Evolutionary conservation across 2,329 filamentous ascomycete genomes (phyloP).

Genomic region (Nigrospora osmanthi): DNA sequence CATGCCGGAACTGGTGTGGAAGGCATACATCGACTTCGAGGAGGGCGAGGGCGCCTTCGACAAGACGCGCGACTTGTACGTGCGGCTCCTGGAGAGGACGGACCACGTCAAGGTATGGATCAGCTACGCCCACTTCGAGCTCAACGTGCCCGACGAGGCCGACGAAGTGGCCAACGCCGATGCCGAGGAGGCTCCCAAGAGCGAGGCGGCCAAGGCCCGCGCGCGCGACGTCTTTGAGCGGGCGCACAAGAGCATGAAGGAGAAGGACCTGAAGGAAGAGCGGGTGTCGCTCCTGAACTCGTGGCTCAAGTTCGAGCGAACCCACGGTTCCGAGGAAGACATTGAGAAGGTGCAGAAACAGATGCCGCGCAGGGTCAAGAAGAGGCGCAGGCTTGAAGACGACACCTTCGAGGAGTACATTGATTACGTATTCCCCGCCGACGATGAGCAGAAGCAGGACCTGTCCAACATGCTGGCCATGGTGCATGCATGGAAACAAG

Average conservation of each 20-base stretch:
- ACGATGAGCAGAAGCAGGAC: constrained; percentile 79
- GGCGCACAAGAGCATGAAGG: constrained; percentile 80
- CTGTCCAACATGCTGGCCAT: constrained; percentile 76
- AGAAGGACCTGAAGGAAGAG: constrained; percentile 87
- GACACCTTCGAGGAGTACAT: constrained; percentile 94
- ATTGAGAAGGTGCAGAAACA: constrained; percentile 79
- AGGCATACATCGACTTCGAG: constrained; percentile 97
- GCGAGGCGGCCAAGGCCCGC: constrained; percentile 74
- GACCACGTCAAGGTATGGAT: constrained; percentile 99
- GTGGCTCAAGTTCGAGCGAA: constrained; percentile 87
- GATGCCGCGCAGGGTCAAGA: constrained; percentile 91
- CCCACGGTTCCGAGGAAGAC: constrained; percentile 69
- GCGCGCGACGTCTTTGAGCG: constrained; percentile 80
- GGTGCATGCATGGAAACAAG: constrained; percentile 82
- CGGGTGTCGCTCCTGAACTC: constrained; percentile 85
- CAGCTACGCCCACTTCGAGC: constrained; percentile 96
- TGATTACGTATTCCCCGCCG: constrained; percentile 94
- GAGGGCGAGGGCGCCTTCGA: constrained; percentile 92
- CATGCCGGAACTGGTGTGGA: constrained; percentile 98
- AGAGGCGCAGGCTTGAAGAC: constrained; percentile 83
- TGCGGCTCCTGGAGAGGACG: constrained; percentile 88
- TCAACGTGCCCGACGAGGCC: constrained; percentile 77
- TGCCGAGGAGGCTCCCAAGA: constrained; percentile 61
- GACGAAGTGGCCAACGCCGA: constrained; percentile 50
- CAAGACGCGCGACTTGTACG: constrained; percentile 73